A percentile compares a stretch with the other conserved stretches of the same genome.
phyloP scores from a whole-genome alignment of 345 rosid species.

The Syzygium jambos region DNA sequence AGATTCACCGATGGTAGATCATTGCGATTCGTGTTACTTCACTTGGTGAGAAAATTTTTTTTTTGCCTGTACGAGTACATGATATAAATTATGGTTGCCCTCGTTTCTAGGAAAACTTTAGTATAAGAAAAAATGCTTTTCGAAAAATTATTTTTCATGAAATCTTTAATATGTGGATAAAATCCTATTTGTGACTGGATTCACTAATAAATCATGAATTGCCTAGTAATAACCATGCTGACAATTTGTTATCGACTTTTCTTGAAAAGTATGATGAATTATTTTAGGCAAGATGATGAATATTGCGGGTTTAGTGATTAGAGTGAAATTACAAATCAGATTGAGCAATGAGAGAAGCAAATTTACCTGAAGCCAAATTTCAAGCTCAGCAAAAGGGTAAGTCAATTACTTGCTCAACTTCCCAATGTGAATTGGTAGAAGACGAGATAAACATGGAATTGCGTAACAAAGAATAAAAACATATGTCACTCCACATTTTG shows the following conservation, averaged over 20 bases:
- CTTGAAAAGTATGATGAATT: background rate
- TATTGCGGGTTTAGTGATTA: background rate
- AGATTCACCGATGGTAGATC: background rate
- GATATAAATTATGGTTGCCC: background rate
- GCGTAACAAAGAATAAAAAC: background rate
- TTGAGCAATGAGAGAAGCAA: background rate
- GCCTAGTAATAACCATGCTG: background rate
- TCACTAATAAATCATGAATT: background rate
- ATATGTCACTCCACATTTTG: background rate
- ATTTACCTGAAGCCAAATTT: background rate
- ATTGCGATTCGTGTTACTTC: background rate
- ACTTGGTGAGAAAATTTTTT: background rate
- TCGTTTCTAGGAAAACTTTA: background rate
- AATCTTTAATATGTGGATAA: no score
- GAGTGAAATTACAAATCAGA: background rate
- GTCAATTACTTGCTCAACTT: background rate
- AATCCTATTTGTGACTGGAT: background rate
- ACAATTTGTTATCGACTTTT: background rate
- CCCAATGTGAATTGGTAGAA: background rate
- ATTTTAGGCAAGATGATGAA: background rate
- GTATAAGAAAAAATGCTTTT: background rate
- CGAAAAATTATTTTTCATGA: background rate
- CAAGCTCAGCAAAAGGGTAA: background rate
- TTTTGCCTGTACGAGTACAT: background rate
- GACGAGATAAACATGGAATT: background rate